Percentiles rank a stretch among this genome's conserved stretches.
Conservation (phyloP, 192 early-diverging fungal species). For the Coemansia sp. region DNA sequence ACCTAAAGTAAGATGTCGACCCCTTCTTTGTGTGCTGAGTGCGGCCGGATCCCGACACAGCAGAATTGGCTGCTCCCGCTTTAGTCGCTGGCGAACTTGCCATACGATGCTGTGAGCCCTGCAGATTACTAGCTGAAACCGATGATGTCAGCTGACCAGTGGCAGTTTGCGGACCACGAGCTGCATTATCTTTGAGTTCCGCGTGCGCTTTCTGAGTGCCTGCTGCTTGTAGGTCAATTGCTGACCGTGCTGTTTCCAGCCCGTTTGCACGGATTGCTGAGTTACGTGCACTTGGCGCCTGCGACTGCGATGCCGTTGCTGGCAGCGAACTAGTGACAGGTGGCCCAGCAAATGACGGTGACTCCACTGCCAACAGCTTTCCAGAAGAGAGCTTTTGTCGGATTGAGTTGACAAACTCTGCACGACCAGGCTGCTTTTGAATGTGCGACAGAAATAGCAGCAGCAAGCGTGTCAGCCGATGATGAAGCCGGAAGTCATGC, state of each 20-base stretch:
- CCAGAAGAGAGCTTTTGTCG: slow-evolving; percentile 48
- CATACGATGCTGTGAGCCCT: not conserved
- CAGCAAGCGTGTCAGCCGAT: slow-evolving; percentile 48
- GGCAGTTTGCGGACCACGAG: not conserved
- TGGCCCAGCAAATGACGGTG: slow-evolving; percentile 27
- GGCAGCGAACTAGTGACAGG: slow-evolving; percentile 6
- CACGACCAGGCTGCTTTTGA: slow-evolving; percentile 50
- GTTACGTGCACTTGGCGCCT: slow-evolving; percentile 35
- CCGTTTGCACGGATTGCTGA: slow-evolving; percentile 22
- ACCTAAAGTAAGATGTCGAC: slow-evolving; percentile 48
- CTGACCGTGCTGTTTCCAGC: slow-evolving; percentile 30
- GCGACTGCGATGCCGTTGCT: slow-evolving; percentile 23
- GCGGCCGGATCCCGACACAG: not conserved
- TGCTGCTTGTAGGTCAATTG: slow-evolving; percentile 29
- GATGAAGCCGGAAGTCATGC: slow-evolving; percentile 54
- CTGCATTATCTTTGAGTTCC: no score
- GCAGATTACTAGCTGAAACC: slow-evolving; percentile 5
- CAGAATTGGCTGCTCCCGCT: not conserved
- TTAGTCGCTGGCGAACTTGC: no score
- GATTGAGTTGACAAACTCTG: slow-evolving; percentile 51
- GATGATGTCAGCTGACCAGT: slow-evolving; percentile 4
- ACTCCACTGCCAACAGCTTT: slow-evolving; percentile 40
- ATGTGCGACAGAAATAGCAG: slow-evolving; percentile 53
- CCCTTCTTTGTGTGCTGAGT: slow-evolving; percentile 39
- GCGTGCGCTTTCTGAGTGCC: no score